Conservation (phyloP, 148 eudicot genomes). For the Rheum nobile region DNA sequence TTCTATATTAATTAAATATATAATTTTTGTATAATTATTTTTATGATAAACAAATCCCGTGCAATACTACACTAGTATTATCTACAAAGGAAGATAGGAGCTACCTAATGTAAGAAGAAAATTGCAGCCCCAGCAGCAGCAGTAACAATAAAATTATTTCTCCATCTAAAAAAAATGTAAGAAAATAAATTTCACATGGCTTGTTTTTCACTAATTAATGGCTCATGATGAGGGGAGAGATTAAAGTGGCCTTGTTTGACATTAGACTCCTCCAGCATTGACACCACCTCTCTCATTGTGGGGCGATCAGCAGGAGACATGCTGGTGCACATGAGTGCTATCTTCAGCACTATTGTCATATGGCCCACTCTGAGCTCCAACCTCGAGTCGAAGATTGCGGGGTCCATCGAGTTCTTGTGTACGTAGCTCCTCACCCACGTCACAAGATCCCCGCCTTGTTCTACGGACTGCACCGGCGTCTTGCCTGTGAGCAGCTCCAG, state of each 20-base stretch:
- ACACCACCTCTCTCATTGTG: slow-evolving; percentile 62
- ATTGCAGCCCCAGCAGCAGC: too few relatives aligned
- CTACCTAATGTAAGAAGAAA: too few relatives aligned
- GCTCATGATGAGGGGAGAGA: slow-evolving; percentile 1
- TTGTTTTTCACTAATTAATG: neutral
- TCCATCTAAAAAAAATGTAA: neutral
- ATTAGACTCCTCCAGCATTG: slow-evolving; percentile 64
- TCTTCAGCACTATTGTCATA: slow-evolving; percentile 69
- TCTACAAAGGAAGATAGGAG: too few relatives aligned
- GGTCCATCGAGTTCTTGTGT: slow-evolving; percentile 16
- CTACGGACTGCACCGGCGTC: slow-evolving; percentile 73
- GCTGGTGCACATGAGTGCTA: slow-evolving; percentile 70
- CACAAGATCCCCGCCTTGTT: slow-evolving; percentile 75
- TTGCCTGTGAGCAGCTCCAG: slow-evolving; percentile 70
- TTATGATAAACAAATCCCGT: too few relatives aligned
- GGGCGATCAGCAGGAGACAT: slow-evolving; percentile 65
- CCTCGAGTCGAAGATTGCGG: slow-evolving; percentile 47
- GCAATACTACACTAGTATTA: too few relatives aligned
- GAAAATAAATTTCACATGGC: neutral
- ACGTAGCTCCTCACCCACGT: slow-evolving; percentile 56
- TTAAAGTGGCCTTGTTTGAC: slow-evolving; percentile 10
- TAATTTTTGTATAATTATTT: too few relatives aligned
- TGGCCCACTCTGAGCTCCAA: slow-evolving; percentile 39
- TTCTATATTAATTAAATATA: too few relatives aligned
- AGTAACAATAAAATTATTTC: neutral